Evolutionary conservation across 371 early-diverging fungal genomes (phyloP).

Genomic region (Batkoa obscura): DNA sequence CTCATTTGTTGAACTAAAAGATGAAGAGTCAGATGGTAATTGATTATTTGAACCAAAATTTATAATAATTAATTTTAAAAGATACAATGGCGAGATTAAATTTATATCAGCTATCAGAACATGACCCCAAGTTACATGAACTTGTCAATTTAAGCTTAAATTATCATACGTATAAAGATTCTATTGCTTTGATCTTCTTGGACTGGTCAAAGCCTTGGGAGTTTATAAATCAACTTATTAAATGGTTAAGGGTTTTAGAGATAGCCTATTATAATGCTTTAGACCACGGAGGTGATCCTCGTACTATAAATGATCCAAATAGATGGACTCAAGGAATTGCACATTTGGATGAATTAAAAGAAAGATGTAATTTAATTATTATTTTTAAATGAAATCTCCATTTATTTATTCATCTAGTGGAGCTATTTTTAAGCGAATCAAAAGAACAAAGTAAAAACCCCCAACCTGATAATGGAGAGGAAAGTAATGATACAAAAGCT

Average conservation of each 20-base stretch:
- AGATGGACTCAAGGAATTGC: conserved; percentile 45
- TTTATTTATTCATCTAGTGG: too few species aligned
- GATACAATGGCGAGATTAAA: conserved; percentile 67
- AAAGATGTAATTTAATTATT: conserved; percentile 28
- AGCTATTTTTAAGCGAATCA: conserved; percentile 18
- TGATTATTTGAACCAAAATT: background rate
- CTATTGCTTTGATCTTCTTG: conserved; percentile 54
- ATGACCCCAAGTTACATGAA: conserved; percentile 45
- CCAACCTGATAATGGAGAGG: conserved; percentile 9
- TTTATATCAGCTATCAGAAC: conserved; percentile 62
- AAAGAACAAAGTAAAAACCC: conserved; percentile 35
- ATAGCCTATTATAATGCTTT: conserved; percentile 34
- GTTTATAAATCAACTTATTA: conserved; percentile 58
- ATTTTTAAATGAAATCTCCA: background rate
- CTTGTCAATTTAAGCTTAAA: conserved; percentile 58
- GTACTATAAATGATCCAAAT: conserved; percentile 14
- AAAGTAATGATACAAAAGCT: conserved; percentile 9
- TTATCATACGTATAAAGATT: conserved; percentile 34
- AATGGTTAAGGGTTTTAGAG: conserved; percentile 61
- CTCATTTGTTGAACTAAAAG: conserved; percentile 61
- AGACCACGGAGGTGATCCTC: conserved; percentile 27
- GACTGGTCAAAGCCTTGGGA: conserved; percentile 88
- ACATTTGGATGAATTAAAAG: conserved; percentile 48
- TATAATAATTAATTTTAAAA: conserved; percentile 4
- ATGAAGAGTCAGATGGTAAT: conserved; percentile 65